Conservation (phyloP, 164 flowering plant species). For the Sedum album region DNA sequence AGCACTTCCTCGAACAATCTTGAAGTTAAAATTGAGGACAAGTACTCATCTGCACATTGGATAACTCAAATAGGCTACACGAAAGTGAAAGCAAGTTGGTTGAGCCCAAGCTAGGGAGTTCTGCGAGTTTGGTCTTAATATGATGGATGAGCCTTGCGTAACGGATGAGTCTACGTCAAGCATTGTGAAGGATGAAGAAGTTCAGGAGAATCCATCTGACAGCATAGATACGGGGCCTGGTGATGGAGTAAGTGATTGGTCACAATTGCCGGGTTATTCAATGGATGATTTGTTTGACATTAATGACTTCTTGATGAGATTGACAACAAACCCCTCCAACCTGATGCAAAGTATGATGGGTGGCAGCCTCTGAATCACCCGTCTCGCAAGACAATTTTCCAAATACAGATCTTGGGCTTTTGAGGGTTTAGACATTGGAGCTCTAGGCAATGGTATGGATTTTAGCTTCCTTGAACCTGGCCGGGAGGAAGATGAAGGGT, state of each 20-base stretch:
- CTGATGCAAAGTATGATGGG: neutral
- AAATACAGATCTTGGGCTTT: slow-evolving; percentile 28
- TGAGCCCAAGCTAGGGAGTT: neutral
- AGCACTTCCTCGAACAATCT: slow-evolving; percentile 7
- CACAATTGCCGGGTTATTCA: slow-evolving; percentile 9
- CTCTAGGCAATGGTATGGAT: neutral
- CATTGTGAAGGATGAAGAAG: neutral
- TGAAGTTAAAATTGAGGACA: neutral
- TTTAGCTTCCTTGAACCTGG: slow-evolving; percentile 29
- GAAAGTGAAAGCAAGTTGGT: neutral
- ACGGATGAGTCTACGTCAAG: neutral
- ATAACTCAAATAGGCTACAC: neutral
- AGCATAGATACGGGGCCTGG: neutral
- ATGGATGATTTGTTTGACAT: slow-evolving; percentile 48
- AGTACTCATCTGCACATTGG: neutral
- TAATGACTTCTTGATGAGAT: slow-evolving; percentile 22
- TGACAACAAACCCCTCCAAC: slow-evolving; percentile 10
- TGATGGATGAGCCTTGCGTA: neutral
- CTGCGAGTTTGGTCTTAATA: neutral
- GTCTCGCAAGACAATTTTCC: slow-evolving; percentile 21
- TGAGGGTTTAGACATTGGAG: neutral
- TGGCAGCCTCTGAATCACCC: neutral
- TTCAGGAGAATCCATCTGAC: neutral
- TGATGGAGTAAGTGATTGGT: neutral
- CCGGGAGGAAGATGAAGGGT: slow-evolving; percentile 9